Base-by-base conservation (phyloP, 805 yeast species). In the Metschnikowia colocasiae region DNA sequence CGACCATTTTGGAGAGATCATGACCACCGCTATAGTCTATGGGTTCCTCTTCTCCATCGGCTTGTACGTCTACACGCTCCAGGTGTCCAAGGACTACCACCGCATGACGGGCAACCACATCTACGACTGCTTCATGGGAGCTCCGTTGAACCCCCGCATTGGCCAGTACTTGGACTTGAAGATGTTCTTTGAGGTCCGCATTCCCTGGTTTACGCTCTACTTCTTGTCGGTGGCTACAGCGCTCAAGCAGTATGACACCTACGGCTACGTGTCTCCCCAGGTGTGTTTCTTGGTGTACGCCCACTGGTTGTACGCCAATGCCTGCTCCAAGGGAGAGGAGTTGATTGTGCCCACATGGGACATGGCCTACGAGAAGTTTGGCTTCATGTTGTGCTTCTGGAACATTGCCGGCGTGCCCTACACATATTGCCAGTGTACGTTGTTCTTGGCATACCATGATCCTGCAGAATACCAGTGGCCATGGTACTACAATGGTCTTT, bases 311-410 rank as follows among this genome's bases (percentile, higher is more conserved):
- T 94, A 94, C 63, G 96, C 96, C 51, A 92, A 94, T 62, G 97
- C 97, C 2, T 92, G 98, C 69, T 84, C 96, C 48, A 94, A 94
- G 70, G 99, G 98, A 58, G 99, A 94, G 71, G 98, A 94, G 66
- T 75, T 92, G 59, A 94, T 94, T 64, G 96, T 91, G 53, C 96
- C 98, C 58, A 87, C 96, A 16, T 94, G 99, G 98, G 99, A 94
- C 68, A 92, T 94, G 97, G 97, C 96, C 27, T 94, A 94, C 68
- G 99, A 94, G 68, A 94, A 94, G 71, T 94, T 94, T 60, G 99
- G 99, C n/a, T 94, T 94, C 76, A 91, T 94, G 98, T 80, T 94
- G 56, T 82, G 91, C 59, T 94, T 94, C 77, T 94, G 99, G 99
- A 94, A 94, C 73, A 89, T 94, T 65, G 97, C 97, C 27, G 99